Base-by-base conservation (phyloP, 1,284 basidiomycete species). In the Gastroboletus turbinatus region DNA sequence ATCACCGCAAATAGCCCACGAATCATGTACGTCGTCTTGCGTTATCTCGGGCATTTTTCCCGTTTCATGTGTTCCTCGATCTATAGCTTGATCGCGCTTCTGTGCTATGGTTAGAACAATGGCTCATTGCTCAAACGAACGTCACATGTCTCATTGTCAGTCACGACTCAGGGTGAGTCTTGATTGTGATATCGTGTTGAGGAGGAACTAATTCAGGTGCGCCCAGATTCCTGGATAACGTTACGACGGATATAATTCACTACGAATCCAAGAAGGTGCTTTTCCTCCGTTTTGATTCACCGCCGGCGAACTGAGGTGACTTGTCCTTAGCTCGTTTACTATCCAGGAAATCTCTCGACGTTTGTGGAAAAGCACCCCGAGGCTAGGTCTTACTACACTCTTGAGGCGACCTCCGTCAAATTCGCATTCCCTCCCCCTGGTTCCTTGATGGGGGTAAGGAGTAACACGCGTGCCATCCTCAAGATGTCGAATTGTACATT, bases 241-340 rank as follows among this genome's bases (percentile, higher is more conserved):
- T 98, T 58, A 98, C 96, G 63, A 96, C 96, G 62, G 96, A 99
- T 75, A 96, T 99, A 68, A 93, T 98, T 63, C 96, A 98, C 79
- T 99, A 98, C 78, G 95, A 98, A 77, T 78, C 79, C 64, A 98
- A 98, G 81, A 97, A 96, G 82, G 87, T 84, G 57, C 46, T 42
- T 19, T 53, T 55, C 11, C 43, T 60, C 46, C 42, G 49, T 40
- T 39, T 53, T 52, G 55, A 57, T 58, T 55, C 64, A 51, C 59
- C 57, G 63, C 54, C 63, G 64, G 44, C 46, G 57, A 59, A 56
- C 57, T 64, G 48, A 66, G 38, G 42, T 56, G 43, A 39, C 40
- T 49, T 29, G 52, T 49, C 55, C 55, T 54, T 69, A 92, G 88
- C 85, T 99, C 63, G 93, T 88, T 51, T 98, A 96, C 78, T 98